Percentiles rank a stretch among this genome's conserved stretches.
Evolutionary conservation across 177 flowering plant species (phyloP).

Genomic region (Vitis hybrid): DNA sequence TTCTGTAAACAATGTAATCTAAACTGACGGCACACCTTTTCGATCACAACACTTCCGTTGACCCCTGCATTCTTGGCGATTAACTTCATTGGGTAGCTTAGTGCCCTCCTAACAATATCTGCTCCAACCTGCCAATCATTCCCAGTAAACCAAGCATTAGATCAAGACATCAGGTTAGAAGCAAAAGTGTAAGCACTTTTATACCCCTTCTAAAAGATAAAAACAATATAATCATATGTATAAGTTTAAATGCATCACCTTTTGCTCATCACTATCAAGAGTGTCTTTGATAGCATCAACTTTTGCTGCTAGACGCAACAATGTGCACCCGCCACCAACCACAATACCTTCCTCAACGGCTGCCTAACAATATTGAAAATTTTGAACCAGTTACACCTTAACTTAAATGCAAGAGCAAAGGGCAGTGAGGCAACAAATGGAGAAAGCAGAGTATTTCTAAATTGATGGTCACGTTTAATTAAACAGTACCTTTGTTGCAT

Average conservation of each 20-base stretch:
- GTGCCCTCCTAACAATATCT: slow-evolving; percentile 83
- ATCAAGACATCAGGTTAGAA: not conserved
- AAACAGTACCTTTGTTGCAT: slow-evolving; percentile 82
- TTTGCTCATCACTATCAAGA: slow-evolving; percentile 86
- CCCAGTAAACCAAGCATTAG: too few species aligned
- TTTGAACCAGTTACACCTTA: not conserved
- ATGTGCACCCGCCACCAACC: slow-evolving; percentile 96
- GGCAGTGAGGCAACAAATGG: too few species aligned
- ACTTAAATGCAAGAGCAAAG: too few species aligned
- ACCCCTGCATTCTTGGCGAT: slow-evolving; percentile 99
- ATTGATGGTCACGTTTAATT: too few species aligned
- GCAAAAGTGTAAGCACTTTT: not conserved
- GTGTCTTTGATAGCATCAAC: slow-evolving; percentile 83
- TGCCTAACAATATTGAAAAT: slow-evolving; percentile 46
- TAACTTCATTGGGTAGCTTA: slow-evolving; percentile 84
- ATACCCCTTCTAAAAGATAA: too few species aligned
- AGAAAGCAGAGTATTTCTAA: too few species aligned
- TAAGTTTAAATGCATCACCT: slow-evolving; percentile 38
- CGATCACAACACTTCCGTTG: slow-evolving; percentile 95
- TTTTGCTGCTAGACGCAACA: slow-evolving; percentile 81
- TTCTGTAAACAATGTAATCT: too few species aligned
- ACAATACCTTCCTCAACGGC: slow-evolving; percentile 99
- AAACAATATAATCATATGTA: not conserved
- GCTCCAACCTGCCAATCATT: slow-evolving; percentile 75
- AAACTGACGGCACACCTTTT: slow-evolving; percentile 53